Evolutionary conservation across 2,329 filamentous ascomycete genomes (phyloP).

Genomic region (Botrytis aclada): DNA sequence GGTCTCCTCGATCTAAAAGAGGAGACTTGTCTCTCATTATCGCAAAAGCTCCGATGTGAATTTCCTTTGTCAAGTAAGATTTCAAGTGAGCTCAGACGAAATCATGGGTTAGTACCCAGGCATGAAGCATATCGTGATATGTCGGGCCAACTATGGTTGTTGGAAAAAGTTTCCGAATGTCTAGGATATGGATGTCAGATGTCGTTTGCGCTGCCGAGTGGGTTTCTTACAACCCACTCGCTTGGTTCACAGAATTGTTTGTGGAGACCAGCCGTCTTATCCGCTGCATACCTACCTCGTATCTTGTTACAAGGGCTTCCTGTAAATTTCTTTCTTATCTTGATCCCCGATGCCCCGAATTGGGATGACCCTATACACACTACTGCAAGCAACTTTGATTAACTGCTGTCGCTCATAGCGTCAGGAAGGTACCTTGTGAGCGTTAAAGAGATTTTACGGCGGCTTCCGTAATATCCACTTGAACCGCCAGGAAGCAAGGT

Average conservation of each 20-base stretch:
- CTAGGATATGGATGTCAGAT: background rate
- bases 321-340: background rate
- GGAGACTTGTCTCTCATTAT: background rate
- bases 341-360: background rate
- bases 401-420: background rate
- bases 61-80: background rate
- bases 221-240: background rate
- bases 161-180: background rate
- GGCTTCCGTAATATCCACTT: slow-evolving; percentile 4
- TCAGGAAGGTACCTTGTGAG: background rate
- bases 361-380: background rate
- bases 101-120: background rate
- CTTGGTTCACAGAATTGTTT: background rate
- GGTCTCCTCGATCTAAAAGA: background rate
- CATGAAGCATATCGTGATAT: background rate
- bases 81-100: too few species aligned
- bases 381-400: background rate
- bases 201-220: background rate
- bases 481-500: background rate
- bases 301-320: background rate
- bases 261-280: background rate
- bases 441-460: background rate
- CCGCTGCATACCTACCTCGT: background rate
- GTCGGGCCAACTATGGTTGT: background rate
- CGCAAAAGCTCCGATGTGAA: background rate